Percentiles rank a stretch among this genome's conserved stretches.
These are phyloP conservation scores for Fragilariopsis cylindrus DNA, from an alignment of 108 stramenopile genomes.

Conservation along the genomic window DNA sequence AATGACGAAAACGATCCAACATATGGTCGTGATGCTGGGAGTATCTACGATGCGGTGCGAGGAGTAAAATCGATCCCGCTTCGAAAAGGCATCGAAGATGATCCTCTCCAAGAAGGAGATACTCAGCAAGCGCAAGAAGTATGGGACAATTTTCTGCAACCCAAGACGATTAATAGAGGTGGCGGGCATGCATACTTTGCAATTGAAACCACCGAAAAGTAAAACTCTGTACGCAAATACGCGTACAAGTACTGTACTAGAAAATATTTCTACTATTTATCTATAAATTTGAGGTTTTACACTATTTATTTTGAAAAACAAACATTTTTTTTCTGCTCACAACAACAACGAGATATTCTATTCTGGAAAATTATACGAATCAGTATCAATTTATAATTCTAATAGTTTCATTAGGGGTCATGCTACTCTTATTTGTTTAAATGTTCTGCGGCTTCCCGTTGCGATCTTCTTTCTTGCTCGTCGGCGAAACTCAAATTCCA, in stretches of 20 bases:
- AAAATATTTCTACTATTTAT: too few relatives aligned
- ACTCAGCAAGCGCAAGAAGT: constrained; percentile 6
- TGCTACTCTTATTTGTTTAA: too few relatives aligned
- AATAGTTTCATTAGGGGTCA: too few relatives aligned
- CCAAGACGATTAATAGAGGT: constrained; percentile 16
- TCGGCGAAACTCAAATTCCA: constrained; percentile 40
- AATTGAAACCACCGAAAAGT: constrained; percentile 7
- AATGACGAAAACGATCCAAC: neutral
- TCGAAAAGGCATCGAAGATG: constrained; percentile 12
- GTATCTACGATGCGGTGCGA: constrained; percentile 32
- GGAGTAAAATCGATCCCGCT: constrained; percentile 29
- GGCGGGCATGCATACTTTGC: constrained; percentile 21
- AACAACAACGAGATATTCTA: too few relatives aligned
- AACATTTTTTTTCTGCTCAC: too few relatives aligned
- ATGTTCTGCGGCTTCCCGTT: neutral
- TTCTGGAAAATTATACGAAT: too few relatives aligned
- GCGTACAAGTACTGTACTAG: too few relatives aligned
- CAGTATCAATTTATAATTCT: too few relatives aligned
- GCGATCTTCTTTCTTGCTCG: constrained; percentile 7
- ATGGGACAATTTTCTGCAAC: constrained; percentile 7
- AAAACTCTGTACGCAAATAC: neutral
- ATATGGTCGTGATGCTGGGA: neutral
- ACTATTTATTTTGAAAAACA: too few relatives aligned
- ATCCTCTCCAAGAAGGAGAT: constrained; percentile 24
- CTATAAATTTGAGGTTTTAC: too few relatives aligned